Evolutionary conservation across 148 eudicot genomes (phyloP), one percentile per base, ranked within the genome.

Genomic region (Fagopyrum esculentum): DNA sequence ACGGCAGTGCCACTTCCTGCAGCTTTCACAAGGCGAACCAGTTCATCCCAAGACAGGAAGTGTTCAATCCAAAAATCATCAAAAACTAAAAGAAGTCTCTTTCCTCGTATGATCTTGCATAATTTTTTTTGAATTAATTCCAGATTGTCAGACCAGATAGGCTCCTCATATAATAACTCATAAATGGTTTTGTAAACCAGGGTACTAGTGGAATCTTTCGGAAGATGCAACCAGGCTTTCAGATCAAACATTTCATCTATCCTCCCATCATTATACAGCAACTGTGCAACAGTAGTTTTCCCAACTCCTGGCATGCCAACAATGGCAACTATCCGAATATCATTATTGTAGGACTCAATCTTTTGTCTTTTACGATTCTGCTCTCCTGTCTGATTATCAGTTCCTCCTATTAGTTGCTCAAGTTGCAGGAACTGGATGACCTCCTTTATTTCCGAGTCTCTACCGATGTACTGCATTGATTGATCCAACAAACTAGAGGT

Each of bases 51-150:
- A 4, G 45, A 46, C 5, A 40, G 60, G 15, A 7, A 19, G 17
- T 76, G 70, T 7, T 74, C 82, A 66, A 79, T 75, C 84, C 84
- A 79, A 22, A 81, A 78, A 79, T 81, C 84, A 59, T 84, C 86
- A 30, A 84, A 29, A 13, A 84, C 84, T 43, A 81, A 35, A 16
- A 84, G 59, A 64, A 78, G 75, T 35, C 30, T 81, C 22, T 77
- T 66, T 2, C 74, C 74, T 2, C 35, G 17, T 16, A 84, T 30
- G 12, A 15, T 10, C 11, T 66, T 59, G 9, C 60, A 16, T 22
- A 84, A 56, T 10, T 10, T 6, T 6, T 22, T 22, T 49, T 82
- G 85, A 17, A 56, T 56, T 5, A 56, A 56, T 56, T 56, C 61
- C 61, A 56, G 9, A 56, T 56, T 56, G 30, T 56, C 9, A 1